Evolutionary conservation across 169 alveolate species (phyloP).

Genomic region (Plasmodium gaboni): DNA sequence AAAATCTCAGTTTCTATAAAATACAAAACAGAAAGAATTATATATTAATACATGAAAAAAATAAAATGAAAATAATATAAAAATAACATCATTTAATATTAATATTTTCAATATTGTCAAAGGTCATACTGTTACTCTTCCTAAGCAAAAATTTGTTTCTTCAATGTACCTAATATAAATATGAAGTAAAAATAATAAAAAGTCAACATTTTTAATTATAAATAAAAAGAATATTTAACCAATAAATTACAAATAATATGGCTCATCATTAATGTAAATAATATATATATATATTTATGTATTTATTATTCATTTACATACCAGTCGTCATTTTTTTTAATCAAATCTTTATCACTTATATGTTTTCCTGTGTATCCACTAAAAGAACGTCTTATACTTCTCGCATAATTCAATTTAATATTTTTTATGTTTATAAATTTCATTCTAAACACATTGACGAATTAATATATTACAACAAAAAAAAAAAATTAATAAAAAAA

Average conservation of each 20-base stretch:
- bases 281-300: slow-evolving; percentile 4
- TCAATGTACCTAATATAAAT: slow-evolving; percentile 82
- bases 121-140: slow-evolving; percentile 88
- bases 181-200: not conserved
- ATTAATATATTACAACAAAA: not conserved
- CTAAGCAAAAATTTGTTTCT: slow-evolving; percentile 94
- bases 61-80: not conserved
- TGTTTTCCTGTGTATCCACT: slow-evolving; percentile 89
- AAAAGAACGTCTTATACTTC: slow-evolving; percentile 31
- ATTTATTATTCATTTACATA: slow-evolving; percentile 44
- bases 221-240: no score
- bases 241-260: no score
- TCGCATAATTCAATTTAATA: slow-evolving; percentile 17
- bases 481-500: slow-evolving; percentile 1
- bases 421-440: slow-evolving; percentile 39
- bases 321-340: slow-evolving; percentile 92
- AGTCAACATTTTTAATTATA: no score
- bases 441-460: slow-evolving; percentile 19
- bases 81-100: not conserved
- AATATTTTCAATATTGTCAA: no score
- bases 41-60: not conserved
- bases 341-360: slow-evolving; percentile 89
- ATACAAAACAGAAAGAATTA: not conserved
- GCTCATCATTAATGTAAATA: no score
- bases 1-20: slow-evolving; percentile 84